Conservation (phyloP, 1,284 basidiomycete genomes). For the Ceratobasidium sp. region DNA sequence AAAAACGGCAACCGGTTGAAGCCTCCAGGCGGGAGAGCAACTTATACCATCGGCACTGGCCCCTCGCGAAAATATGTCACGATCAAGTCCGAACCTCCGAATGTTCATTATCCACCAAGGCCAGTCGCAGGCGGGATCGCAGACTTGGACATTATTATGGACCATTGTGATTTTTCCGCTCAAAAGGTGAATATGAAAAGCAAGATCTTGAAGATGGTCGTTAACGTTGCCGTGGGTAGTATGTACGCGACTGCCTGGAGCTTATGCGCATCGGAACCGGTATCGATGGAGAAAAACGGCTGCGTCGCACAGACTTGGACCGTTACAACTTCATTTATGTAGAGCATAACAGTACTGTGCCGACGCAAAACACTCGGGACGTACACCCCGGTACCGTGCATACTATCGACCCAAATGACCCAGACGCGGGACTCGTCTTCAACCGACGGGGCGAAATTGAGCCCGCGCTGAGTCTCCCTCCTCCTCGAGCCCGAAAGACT, state of each 20-base stretch:
- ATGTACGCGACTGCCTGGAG: slow-evolving; percentile 80
- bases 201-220: slow-evolving; percentile 35
- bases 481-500: slow-evolving; percentile 32
- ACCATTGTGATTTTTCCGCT: slow-evolving; percentile 85
- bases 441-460: slow-evolving; percentile 43
- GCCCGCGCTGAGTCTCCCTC: slow-evolving; percentile 44
- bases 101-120: slow-evolving; percentile 79
- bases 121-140: slow-evolving; percentile 81
- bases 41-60: slow-evolving; percentile 65
- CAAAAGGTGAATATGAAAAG: slow-evolving; percentile 66
- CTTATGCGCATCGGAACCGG: slow-evolving; percentile 72
- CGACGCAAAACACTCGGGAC: slow-evolving; percentile 47
- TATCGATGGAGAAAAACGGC: slow-evolving; percentile 65
- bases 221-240: slow-evolving; percentile 52
- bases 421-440: slow-evolving; percentile 43
- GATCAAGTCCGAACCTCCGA: slow-evolving; percentile 62
- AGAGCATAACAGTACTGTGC: slow-evolving; percentile 54
- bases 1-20: slow-evolving; percentile 44
- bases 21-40: slow-evolving; percentile 42
- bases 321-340: slow-evolving; percentile 72
- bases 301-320: slow-evolving; percentile 65
- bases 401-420: slow-evolving; percentile 35
- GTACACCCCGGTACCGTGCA: slow-evolving; percentile 25
- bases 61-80: slow-evolving; percentile 79
- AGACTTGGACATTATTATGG: slow-evolving; percentile 87